Base-by-base conservation (phyloP, 2,329 filamentous ascomycete species). In the Hymenoscyphus repandus region DNA sequence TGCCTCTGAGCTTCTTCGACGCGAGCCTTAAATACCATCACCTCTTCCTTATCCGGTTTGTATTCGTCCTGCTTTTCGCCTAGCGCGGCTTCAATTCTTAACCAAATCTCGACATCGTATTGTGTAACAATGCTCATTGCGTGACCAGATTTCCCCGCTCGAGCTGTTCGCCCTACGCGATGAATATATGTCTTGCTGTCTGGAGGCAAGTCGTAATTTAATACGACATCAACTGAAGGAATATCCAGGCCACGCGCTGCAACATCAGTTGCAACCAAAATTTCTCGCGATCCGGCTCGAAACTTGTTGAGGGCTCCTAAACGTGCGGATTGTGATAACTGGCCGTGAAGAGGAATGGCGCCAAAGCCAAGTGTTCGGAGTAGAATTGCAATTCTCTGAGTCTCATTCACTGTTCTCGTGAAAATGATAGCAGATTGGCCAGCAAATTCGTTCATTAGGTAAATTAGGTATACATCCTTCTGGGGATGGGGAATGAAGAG, bases 211-310 rank as follows among this genome's bases (percentile, higher is more conserved):
- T 96, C 90, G 58, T 85, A 88, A 70, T 96, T 96, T 58, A 96
- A 68, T 2, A 96, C 88, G 0, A 92, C 72, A 58, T 95, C 90
- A 11, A 96, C 90, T n/a, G 82, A 86, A 11, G 90, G 90, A 42
- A 96, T 95, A 73, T 96, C 91, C 6, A 96, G 76, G 76, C 91
- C 92, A 66, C 91, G 84, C 1, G 91, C 88, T 1, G 91, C 91
- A n/a, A 96, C 89, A 67, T 96, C 91, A 0, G 91, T 96, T 10
- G 90, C 90, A 3, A 96, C 87, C 3, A 99, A 79, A 36, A 99
- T 92, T 58, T 95, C 83, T 38, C 90, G 78, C n/a, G 79, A 81
- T 6, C 85, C 83, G 2, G 86, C 76, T 49, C 86, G 84, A 76
- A 99, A 97, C 67, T 97, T 97, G 67, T 87, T 88, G 7, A 99